Conservation (phyloP, 352 stramenopile genomes). For the Phytophthora cactorum region DNA sequence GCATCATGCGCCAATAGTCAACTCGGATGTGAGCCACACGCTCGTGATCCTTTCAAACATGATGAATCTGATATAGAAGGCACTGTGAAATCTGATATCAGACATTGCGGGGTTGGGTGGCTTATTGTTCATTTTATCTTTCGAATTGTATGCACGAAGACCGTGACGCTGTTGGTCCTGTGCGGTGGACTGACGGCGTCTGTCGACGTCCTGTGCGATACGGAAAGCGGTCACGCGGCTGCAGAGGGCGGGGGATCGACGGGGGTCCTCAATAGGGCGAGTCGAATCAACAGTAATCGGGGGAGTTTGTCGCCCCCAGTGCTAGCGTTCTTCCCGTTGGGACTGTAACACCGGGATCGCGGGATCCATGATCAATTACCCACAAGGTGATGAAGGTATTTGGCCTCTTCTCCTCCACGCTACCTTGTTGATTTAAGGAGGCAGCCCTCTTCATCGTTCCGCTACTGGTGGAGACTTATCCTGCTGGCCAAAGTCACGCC, state of each 20-base stretch:
- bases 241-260: conserved; percentile 26
- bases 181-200: conserved; percentile 21
- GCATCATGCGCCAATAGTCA: conserved; percentile 23
- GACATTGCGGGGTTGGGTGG: not conserved
- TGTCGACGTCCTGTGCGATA: conserved; percentile 39
- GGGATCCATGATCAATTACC: conserved; percentile 81
- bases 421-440: conserved; percentile 1
- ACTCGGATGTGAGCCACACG: conserved; percentile 24
- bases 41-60: conserved; percentile 11
- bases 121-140: not conserved
- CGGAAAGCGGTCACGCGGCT: conserved; percentile 31
- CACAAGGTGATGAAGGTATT: conserved; percentile 83
- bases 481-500: conserved; percentile 34
- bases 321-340: conserved; percentile 55
- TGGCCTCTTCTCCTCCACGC: conserved; percentile 30
- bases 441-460: conserved; percentile 9
- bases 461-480: conserved; percentile 69
- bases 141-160: conserved; percentile 27
- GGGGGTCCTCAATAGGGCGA: conserved; percentile 24
- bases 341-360: conserved; percentile 69
- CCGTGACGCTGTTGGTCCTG: conserved; percentile 13
- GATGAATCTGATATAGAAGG: conserved; percentile 2
- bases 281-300: conserved; percentile 11
- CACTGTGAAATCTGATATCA: not conserved
- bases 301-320: conserved; percentile 34